These are phyloP conservation scores for Saccharomycopsis guyanensis DNA, from an alignment of 805 yeast genomes.

Conservation along the genomic window DNA sequence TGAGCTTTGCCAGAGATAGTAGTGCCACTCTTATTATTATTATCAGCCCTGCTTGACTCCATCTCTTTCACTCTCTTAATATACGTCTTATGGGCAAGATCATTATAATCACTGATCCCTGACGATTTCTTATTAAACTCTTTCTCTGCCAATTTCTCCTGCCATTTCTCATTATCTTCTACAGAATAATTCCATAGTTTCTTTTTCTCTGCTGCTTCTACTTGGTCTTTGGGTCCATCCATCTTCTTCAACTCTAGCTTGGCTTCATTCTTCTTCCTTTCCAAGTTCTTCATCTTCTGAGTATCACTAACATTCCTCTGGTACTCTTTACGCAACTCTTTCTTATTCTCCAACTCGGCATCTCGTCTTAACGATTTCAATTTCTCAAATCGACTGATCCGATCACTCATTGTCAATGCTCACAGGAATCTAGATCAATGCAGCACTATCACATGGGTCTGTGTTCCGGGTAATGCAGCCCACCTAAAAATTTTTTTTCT, in stretches of 20 bases:
- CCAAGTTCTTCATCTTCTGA: conserved; percentile 1
- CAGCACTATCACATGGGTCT: neutral
- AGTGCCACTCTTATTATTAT: conserved; percentile 32
- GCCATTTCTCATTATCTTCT: conserved; percentile 62
- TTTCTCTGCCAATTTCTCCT: conserved; percentile 31
- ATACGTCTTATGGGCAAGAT: conserved; percentile 56
- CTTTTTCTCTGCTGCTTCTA: conserved; percentile 35
- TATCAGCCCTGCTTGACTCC: conserved; percentile 34
- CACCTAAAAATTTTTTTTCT: neutral
- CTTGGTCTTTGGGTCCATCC: conserved; percentile 16
- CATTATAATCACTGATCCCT: conserved; percentile 42
- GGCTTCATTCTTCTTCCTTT: conserved; percentile 4
- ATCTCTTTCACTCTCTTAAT: conserved; percentile 40
- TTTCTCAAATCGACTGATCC: conserved; percentile 8
- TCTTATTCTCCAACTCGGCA: conserved; percentile 7
- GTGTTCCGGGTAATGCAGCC: neutral
- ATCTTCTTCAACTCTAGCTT: conserved; percentile 7
- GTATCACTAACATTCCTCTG: conserved; percentile 6
- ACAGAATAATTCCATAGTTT: conserved; percentile 50
- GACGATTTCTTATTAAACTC: conserved; percentile 26
- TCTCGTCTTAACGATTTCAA: conserved; percentile 5
- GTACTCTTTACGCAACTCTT: conserved; percentile 15
- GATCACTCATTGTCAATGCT: no score
- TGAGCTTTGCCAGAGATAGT: conserved; percentile 17
- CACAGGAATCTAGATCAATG: no score